Conservation (phyloP, 73 alveolate species). For the Tetrahymena thermophila region DNA sequence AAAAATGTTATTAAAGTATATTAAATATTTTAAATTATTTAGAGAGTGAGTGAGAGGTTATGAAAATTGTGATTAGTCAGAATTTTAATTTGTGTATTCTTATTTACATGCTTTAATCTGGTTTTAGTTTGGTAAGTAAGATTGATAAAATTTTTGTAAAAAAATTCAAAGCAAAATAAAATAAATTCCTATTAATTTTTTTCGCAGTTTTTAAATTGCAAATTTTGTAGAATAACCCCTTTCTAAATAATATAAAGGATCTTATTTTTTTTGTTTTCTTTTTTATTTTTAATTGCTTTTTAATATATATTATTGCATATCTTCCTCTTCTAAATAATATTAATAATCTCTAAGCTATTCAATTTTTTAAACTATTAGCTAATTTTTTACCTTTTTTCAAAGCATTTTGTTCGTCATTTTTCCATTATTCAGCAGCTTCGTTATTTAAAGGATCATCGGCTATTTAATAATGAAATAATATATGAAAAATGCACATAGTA, state of each 20-base stretch:
- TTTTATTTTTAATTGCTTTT: not conserved
- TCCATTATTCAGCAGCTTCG: slow-evolving; percentile 78
- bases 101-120: not conserved
- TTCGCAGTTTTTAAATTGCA: not conserved
- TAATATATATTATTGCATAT: not conserved
- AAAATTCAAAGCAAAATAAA: not conserved
- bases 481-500: not conserved
- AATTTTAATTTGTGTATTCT: not conserved
- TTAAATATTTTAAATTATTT: not conserved
- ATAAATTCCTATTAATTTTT: not conserved
- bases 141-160: not conserved
- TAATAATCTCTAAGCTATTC: not conserved
- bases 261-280: not conserved
- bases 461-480: not conserved
- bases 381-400: slow-evolving; percentile 78
- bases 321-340: not conserved
- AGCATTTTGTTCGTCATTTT: slow-evolving; percentile 73
- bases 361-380: not conserved
- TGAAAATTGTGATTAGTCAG: not conserved
- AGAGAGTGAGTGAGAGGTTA: not conserved
- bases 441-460: slow-evolving; percentile 85
- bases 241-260: not conserved
- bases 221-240: not conserved
- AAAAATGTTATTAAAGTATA: not conserved
- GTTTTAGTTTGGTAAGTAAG: not conserved